Base-by-base conservation (phyloP, 2,329 filamentous ascomycete species). In the Botrytis pseudocinerea region DNA sequence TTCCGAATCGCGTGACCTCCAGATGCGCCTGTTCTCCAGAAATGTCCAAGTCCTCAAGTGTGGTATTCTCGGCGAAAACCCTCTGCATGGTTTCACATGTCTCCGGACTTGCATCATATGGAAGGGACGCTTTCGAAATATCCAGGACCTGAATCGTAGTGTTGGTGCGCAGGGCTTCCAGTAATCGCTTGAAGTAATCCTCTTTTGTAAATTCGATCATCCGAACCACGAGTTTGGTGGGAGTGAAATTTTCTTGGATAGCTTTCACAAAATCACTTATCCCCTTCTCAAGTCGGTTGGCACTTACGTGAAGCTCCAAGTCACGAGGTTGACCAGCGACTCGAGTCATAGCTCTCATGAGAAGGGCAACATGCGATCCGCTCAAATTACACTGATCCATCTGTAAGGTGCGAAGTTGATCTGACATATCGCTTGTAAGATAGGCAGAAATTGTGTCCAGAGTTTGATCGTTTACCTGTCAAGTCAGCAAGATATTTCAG, bases 11-110 rank as follows among this genome's bases (percentile, higher is more conserved):
- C 4, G 90, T 90, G 6, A 89, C 89, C 78, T 93, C 91, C n/a
- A 93, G 81, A 77, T 91, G 88, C 9, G 91, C 91, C 76, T 91
- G 89, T 77, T 93, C 91, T 14, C 91, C 91, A 40, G 90, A 92
- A 62, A 93, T 90, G 79, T 93, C 89, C 20, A 93, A 82, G 79
- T 90, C 89, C 76, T 90, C 85, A 2, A 93, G 82, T 0, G 88
- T 89, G n/a, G 85, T 84, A 74, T 93, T 93, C 70, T 91, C 86
- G 48, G 89, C 87, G 77, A 93, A 91, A 82, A 93, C 87, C 68
- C 85, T 80, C 75, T 89, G 87, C 72, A 93, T 81, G 22, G 88
- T 86, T 74, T 87, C 86, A 77, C 90, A 92, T 0, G 91, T 93
- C 73, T 91, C 89, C 16, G 88, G 86, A 14, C 88, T 87, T 4